phyloP scores from a whole-genome alignment of 2,329 filamentous ascomycete species.

The Cordyceps fumosorosea region DNA sequence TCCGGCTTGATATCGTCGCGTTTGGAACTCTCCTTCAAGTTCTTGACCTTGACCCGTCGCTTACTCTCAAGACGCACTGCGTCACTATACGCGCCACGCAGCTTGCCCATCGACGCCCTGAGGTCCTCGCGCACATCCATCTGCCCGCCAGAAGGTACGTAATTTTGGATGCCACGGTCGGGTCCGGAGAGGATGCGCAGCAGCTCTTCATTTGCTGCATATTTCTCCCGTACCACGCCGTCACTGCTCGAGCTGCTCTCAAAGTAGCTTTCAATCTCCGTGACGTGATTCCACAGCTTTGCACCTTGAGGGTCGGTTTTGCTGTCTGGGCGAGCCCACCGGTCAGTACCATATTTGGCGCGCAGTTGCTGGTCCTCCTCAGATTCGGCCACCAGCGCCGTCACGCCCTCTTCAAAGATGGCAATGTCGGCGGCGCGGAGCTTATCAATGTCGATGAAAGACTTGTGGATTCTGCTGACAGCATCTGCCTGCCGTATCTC shows the following conservation, averaged over 20 bases:
- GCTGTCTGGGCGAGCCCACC: constrained; percentile 70
- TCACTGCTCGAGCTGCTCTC: constrained; percentile 54
- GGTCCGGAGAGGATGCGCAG: constrained; percentile 72
- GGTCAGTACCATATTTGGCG: constrained; percentile 75
- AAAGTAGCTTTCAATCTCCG: constrained; percentile 83
- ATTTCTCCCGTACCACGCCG: constrained; percentile 65
- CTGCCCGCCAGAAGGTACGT: constrained; percentile 77
- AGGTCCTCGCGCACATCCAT: constrained; percentile 74
- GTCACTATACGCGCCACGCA: constrained; percentile 80
- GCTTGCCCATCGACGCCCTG: constrained; percentile 67
- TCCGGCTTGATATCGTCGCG: constrained; percentile 84
- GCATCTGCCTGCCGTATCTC: constrained; percentile 90
- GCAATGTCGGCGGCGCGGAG: constrained; percentile 73
- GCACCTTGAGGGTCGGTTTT: constrained; percentile 56
- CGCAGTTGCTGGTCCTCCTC: constrained; percentile 75
- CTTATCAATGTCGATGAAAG: constrained; percentile 84
- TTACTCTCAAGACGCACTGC: constrained; percentile 76
- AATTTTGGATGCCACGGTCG: constrained; percentile 76
- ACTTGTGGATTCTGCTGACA: constrained; percentile 66
- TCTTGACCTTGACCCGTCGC: constrained; percentile 71
- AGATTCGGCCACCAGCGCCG: constrained; percentile 70
- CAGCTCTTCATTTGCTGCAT: constrained; percentile 66
- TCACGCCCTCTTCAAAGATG: constrained; percentile 76
- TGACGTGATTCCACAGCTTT: constrained; percentile 68
- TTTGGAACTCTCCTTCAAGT: constrained; percentile 69